phyloP scores from a whole-genome alignment of 176 grass and related monocot species.

The Luzula sylvatica region DNA sequence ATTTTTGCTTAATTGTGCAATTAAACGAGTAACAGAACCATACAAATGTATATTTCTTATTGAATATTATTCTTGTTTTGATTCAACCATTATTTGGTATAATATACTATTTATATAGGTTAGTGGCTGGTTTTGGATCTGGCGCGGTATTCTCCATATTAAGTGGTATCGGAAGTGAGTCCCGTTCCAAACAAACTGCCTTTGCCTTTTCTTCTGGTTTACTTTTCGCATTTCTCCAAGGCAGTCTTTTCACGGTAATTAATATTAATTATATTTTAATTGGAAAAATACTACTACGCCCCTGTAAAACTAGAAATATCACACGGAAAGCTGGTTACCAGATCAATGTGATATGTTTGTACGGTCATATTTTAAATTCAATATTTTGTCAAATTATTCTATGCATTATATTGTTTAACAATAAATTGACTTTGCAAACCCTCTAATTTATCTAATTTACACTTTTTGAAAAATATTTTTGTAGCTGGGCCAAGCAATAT shows the following conservation, averaged over 20 bases:
- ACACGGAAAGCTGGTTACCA: not conserved
- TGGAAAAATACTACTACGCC: not conserved
- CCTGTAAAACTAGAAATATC: not conserved
- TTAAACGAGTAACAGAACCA: not conserved
- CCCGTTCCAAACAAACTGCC: conserved; percentile 47
- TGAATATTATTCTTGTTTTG: not conserved
- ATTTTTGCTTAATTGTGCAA: not conserved
- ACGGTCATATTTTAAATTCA: too few species aligned
- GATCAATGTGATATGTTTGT: too few species aligned
- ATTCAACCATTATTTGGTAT: conserved; percentile 7
- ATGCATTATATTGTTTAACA: too few species aligned
- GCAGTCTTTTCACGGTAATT: conserved; percentile 78
- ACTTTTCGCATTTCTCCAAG: conserved; percentile 28
- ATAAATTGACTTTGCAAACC: too few species aligned
- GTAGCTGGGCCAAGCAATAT: too few species aligned
- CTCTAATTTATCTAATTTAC: too few species aligned
- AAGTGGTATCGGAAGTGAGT: conserved; percentile 78
- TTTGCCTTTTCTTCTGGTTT: conserved; percentile 57
- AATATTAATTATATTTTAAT: not conserved
- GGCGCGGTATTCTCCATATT: conserved; percentile 78
- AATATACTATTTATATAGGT: conserved; percentile 36
- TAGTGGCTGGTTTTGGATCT: conserved; percentile 91
- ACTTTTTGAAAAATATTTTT: too few species aligned
- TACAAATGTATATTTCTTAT: not conserved
- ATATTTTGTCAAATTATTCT: too few species aligned